phyloP scores from a whole-genome alignment of 805 yeast genomes.

The Suhomyces prunicola region DNA sequence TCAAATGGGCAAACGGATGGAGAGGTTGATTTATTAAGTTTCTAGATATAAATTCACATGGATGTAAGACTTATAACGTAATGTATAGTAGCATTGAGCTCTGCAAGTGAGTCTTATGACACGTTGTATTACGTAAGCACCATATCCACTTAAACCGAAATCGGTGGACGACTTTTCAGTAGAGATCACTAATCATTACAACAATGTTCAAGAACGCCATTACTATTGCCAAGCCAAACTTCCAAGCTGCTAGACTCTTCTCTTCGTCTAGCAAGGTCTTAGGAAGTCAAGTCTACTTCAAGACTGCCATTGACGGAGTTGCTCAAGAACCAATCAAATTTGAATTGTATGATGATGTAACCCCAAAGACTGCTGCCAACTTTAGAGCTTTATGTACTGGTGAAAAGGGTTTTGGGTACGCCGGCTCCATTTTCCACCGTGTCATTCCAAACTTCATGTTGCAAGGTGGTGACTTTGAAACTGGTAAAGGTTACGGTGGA shows the following conservation, averaged over 20 bases:
- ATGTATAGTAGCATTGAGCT: background rate
- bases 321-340: slow-evolving; percentile 39
- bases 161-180: background rate
- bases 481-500: slow-evolving; percentile 93
- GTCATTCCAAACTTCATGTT: slow-evolving; percentile 96
- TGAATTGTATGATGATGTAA: slow-evolving; percentile 47
- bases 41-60: slow-evolving; percentile 18
- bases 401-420: slow-evolving; percentile 91
- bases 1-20: slow-evolving; percentile 22
- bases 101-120: background rate
- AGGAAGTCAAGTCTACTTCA: slow-evolving; percentile 56
- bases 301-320: slow-evolving; percentile 53
- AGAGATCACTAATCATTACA: background rate
- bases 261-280: slow-evolving; percentile 44
- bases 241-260: slow-evolving; percentile 42
- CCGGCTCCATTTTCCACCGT: slow-evolving; percentile 89
- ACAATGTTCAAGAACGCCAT: slow-evolving; percentile 18
- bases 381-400: slow-evolving; percentile 84
- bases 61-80: background rate
- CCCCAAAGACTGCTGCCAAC: slow-evolving; percentile 77
- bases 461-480: slow-evolving; percentile 75
- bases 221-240: slow-evolving; percentile 15
- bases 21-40: slow-evolving; percentile 50
- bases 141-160: background rate
- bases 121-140: slow-evolving; percentile 1